These are phyloP conservation scores for Kurtzmaniella quercitrusa DNA, from an alignment of 1,139 yeast genomes.

Conservation along the genomic window DNA sequence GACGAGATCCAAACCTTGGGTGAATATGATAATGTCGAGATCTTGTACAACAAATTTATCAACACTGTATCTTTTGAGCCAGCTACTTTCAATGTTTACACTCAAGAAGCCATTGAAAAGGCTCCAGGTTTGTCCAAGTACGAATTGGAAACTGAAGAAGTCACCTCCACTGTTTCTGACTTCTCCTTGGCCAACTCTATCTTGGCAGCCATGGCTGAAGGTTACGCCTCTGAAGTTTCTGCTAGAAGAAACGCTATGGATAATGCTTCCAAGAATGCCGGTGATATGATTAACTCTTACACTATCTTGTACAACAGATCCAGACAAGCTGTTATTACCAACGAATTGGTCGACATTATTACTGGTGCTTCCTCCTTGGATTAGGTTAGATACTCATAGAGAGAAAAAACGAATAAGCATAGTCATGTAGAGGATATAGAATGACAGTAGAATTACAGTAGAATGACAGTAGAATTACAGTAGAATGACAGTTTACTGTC, in stretches of 20 bases:
- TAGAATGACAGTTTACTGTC: too few relatives aligned
- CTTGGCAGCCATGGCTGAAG: conserved; percentile 92
- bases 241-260: conserved; percentile 99
- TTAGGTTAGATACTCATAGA: conserved; percentile 32
- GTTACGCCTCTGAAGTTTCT: conserved; percentile 95
- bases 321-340: conserved; percentile 99
- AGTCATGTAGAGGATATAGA: not conserved
- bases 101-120: conserved; percentile 68
- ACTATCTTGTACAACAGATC: conserved; percentile 98
- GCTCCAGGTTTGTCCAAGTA: conserved; percentile 86
- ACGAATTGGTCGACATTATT: conserved; percentile 98
- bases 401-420: not conserved
- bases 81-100: conserved; percentile 60
- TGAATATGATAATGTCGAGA: conserved; percentile 71
- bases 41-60: conserved; percentile 83
- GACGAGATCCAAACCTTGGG: conserved; percentile 74
- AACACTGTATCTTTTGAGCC: conserved; percentile 93
- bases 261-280: conserved; percentile 98
- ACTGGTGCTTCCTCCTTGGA: conserved; percentile 99
- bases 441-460: too few relatives aligned
- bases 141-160: conserved; percentile 75
- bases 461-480: too few relatives aligned
- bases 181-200: conserved; percentile 88
- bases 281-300: conserved; percentile 95
- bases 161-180: conserved; percentile 65